Percentiles rank a stretch among this genome's conserved stretches.
These are phyloP conservation scores for Rachicladosporium sp. DNA, from an alignment of 2,329 filamentous ascomycete genomes.

Conservation along the genomic window DNA sequence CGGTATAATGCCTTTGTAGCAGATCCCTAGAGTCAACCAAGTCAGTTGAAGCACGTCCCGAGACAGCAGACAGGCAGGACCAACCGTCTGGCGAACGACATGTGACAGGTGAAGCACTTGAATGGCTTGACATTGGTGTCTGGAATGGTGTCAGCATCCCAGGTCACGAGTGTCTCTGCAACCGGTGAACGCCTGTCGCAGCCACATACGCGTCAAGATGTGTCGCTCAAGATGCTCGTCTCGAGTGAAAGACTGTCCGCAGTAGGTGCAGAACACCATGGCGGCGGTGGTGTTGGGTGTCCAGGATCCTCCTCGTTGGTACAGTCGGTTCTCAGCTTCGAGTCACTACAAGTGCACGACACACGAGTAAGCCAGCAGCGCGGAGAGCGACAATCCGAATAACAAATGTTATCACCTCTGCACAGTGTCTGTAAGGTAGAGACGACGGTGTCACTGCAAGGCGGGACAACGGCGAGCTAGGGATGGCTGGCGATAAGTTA, in stretches of 20 bases:
- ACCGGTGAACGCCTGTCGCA: background rate
- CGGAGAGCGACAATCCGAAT: too few relatives aligned
- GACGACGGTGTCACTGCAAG: too few relatives aligned
- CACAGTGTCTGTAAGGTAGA: too few relatives aligned
- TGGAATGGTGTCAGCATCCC: constrained; percentile 14
- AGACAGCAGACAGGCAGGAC: constrained; percentile 11
- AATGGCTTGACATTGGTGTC: constrained; percentile 44
- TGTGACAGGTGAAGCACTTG: constrained; percentile 43
- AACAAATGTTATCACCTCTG: too few relatives aligned
- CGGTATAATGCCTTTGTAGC: constrained; percentile 39
- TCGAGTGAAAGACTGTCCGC: constrained; percentile 40
- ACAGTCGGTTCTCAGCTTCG: too few relatives aligned
- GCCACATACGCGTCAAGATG: constrained; percentile 37
- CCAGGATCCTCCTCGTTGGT: too few relatives aligned
- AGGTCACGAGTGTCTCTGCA: background rate
- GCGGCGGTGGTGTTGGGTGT: constrained; percentile 9
- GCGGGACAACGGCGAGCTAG: too few relatives aligned
- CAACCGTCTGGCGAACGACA: constrained; percentile 41
- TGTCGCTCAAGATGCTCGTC: constrained; percentile 42
- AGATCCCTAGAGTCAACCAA: constrained; percentile 29
- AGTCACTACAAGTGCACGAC: too few relatives aligned
- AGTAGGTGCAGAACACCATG: constrained; percentile 44
- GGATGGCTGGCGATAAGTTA: too few relatives aligned
- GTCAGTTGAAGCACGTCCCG: too few relatives aligned
- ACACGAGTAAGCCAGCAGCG: too few relatives aligned